These are phyloP conservation scores for Aspergillus bridgeri DNA, from an alignment of 495 filamentous ascomycete species.

Conservation along the genomic window DNA sequence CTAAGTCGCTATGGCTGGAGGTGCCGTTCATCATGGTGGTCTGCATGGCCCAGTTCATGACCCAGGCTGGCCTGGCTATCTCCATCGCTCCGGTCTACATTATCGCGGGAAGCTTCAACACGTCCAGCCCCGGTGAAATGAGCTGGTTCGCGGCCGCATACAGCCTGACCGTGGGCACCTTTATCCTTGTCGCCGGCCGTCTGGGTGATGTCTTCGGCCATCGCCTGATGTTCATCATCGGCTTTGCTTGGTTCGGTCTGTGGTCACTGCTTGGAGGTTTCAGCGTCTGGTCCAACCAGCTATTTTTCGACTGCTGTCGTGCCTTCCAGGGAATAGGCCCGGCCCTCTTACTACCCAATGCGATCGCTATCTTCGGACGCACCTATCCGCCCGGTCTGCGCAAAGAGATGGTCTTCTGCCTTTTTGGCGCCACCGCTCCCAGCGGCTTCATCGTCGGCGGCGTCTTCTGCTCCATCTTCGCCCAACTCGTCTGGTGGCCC, in stretches of 20 bases:
- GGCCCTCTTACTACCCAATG: constrained; percentile 49
- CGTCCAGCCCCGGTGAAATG: constrained; percentile 35
- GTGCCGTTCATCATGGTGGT: constrained; percentile 42
- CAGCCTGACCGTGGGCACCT: constrained; percentile 57
- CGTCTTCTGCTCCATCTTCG: constrained; percentile 47
- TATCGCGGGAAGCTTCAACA: constrained; percentile 46
- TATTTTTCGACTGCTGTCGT: constrained; percentile 46
- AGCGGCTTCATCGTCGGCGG: constrained; percentile 50
- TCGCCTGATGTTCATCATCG: constrained; percentile 56
- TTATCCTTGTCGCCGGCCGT: constrained; percentile 61
- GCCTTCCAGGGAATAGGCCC: constrained; percentile 52
- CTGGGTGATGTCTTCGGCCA: constrained; percentile 65
- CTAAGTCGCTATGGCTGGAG: constrained; percentile 24
- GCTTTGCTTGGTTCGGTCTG: constrained; percentile 58
- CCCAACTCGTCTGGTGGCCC: constrained; percentile 55
- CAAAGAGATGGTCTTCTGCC: constrained; percentile 59
- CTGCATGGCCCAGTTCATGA: constrained; percentile 48
- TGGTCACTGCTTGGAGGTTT: constrained; percentile 61
- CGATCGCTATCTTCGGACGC: constrained; percentile 43
- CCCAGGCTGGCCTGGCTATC: constrained; percentile 40
- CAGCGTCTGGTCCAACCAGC: constrained; percentile 28
- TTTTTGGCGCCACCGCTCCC: constrained; percentile 60
- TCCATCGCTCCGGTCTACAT: constrained; percentile 36
- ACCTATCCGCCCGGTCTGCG: constrained; percentile 42
- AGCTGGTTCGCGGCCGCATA: constrained; percentile 51